Evolutionary conservation across 192 early-diverging fungal species (phyloP).

Genomic region (Coemansia sp.): DNA sequence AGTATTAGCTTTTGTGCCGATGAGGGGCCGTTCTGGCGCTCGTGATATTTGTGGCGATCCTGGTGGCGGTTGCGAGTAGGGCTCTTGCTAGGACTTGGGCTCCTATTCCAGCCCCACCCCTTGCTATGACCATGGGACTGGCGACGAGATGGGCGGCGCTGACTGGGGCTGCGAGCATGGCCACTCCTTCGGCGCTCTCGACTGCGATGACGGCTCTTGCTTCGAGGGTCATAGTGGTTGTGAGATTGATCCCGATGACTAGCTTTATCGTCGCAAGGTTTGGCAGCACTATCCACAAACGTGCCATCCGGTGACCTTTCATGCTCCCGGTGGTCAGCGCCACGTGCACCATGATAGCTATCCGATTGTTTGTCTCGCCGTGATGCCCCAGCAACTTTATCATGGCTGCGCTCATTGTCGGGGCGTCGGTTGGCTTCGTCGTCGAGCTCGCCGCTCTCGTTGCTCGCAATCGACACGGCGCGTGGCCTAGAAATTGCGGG

Average conservation of each 20-base stretch:
- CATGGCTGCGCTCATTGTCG: background rate
- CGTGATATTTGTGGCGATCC: background rate
- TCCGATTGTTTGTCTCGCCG: constrained; percentile 1
- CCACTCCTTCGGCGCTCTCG: background rate
- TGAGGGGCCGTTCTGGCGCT: background rate
- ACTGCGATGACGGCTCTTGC: background rate
- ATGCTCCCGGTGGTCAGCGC: background rate
- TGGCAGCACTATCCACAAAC: background rate
- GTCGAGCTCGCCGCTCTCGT: constrained; percentile 1
- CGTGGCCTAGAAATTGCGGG: background rate
- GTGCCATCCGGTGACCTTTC: background rate
- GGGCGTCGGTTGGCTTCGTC: background rate
- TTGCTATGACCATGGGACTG: background rate
- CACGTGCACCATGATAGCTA: background rate
- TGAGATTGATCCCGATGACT: background rate
- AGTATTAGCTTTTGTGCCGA: background rate
- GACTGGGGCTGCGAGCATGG: background rate
- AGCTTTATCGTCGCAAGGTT: background rate
- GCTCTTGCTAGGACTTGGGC: background rate
- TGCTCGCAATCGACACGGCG: background rate
- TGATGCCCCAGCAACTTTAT: background rate
- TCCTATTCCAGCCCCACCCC: background rate
- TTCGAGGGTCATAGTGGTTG: background rate
- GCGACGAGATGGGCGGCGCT: background rate
- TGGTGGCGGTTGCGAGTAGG: background rate